Evolutionary conservation across 2,329 filamentous ascomycete species (phyloP).

Genomic region (Botrytis aclada): DNA sequence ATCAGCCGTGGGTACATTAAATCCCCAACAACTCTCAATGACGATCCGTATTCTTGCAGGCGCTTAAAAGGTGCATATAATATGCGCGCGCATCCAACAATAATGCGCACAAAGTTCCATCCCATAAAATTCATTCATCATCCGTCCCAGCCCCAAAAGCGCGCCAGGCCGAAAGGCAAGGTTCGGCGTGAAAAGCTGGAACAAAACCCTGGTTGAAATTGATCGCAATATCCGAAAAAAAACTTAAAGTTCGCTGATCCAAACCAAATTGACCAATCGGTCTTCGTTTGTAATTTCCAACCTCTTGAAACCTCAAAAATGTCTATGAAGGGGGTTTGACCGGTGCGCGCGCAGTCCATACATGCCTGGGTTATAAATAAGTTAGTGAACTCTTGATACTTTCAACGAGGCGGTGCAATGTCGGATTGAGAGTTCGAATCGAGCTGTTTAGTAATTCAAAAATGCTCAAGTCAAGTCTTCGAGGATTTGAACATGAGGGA

Average conservation of each 20-base stretch:
- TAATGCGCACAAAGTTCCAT: slow-evolving; percentile 1
- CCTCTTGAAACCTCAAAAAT: neutral
- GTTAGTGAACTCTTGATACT: slow-evolving; percentile 13
- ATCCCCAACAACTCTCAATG: slow-evolving; percentile 2
- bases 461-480: neutral
- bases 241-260: neutral
- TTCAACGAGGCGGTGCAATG: slow-evolving; percentile 3
- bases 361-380: slow-evolving; percentile 29
- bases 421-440: neutral
- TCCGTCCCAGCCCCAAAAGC: neutral
- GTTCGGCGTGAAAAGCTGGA: slow-evolving; percentile 13
- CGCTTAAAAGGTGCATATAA: slow-evolving; percentile 22
- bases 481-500: slow-evolving; percentile 2
- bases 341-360: slow-evolving; percentile 35
- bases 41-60: slow-evolving; percentile 16
- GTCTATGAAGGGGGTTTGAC: slow-evolving; percentile 7
- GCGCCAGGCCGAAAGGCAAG: slow-evolving; percentile 1
- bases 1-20: neutral
- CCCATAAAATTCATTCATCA: slow-evolving; percentile 11
- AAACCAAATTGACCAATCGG: neutral
- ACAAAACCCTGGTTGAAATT: neutral
- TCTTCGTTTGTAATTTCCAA: neutral
- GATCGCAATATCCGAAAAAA: slow-evolving; percentile 15
- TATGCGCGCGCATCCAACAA: slow-evolving; percentile 20
- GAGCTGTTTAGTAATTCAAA: neutral